These are phyloP conservation scores for Schoenoplectus triqueter DNA, from an alignment of 202 grass and related monocot genomes.

Conservation along the genomic window DNA sequence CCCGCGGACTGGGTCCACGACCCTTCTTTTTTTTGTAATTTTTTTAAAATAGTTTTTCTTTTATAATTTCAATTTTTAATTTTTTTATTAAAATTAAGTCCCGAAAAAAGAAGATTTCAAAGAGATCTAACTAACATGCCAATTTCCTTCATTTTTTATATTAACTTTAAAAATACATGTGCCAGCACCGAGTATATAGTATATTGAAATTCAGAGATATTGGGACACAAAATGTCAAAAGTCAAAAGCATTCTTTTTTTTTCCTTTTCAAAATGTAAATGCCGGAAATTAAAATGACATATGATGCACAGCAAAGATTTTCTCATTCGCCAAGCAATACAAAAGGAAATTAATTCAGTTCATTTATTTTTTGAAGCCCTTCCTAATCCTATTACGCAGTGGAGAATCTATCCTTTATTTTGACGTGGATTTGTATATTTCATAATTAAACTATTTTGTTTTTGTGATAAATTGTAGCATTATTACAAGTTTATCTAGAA, in stretches of 20 bases:
- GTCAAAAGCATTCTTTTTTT: neutral
- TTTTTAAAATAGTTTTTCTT: no score
- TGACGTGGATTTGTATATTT: neutral
- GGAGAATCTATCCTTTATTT: neutral
- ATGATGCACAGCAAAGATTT: neutral
- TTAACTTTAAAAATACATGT: no score
- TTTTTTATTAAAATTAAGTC: no score
- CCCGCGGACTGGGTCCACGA: no score
- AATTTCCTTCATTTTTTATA: no score
- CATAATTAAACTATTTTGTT: neutral
- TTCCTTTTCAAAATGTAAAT: neutral
- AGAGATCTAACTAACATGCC: no score
- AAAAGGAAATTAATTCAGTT: neutral
- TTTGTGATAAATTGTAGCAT: neutral
- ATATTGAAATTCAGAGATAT: neutral
- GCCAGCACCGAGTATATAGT: neutral
- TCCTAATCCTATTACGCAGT: neutral
- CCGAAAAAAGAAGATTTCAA: no score
- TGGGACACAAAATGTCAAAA: neutral
- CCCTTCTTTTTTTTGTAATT: no score
- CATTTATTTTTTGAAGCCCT: neutral
- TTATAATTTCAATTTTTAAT: no score
- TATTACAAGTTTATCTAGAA: conserved; percentile 32
- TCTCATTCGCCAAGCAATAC: neutral
- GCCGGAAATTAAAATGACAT: neutral